Evolutionary conservation across 345 rosid genomes (phyloP), one percentile per base, ranked within the genome.

Genomic region (Lumnitzera racemosa): DNA sequence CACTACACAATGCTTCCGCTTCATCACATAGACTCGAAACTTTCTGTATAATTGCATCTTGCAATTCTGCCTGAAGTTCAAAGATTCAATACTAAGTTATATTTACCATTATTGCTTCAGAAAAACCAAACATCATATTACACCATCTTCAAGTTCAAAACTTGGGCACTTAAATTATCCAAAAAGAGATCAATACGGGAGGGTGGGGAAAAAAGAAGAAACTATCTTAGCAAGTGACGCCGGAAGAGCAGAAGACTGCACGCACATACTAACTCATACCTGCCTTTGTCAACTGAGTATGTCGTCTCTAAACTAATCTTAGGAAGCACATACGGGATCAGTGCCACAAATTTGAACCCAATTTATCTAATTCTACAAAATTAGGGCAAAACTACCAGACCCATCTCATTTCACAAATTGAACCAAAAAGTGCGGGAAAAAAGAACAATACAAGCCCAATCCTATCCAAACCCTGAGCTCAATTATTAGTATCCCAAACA

Each of bases 21-120:
- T 74, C 74, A 61, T 82, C 84, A 57, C 98, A 92, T 50, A 85
- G 41, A 64, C 76, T 80, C 1, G 87, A 78, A 5, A 81, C 69
- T 16, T 87, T 82, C 0, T 43, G 50, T 2, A 92, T 80, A 13
- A 82, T 27, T 2, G 70, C 82, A 72, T 84, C 96, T 51, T 84
- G 97, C 4, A 75, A 67, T 69, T 85, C 91, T 3, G 56, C 88
- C 98, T 89, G 77, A 73, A 65, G 13, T 17, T 16, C 58, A 48
- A 11, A 61, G 43, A 58, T 50, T 61, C 47, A 58, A 56, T 14
- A 43, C 24, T 24, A 53, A 56, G 56, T 31, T 36, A 36, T 9
- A 36, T 36, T 36, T 36, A 36, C 43, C 43, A 36, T 9, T 36
- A 36, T 9, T 2, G 43, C 11, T 4, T 36, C 43, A 36, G 43